Percentiles rank a stretch among this genome's conserved stretches.
phyloP scores from a whole-genome alignment of 345 rosid genomes.

The Litchi chinensis region DNA sequence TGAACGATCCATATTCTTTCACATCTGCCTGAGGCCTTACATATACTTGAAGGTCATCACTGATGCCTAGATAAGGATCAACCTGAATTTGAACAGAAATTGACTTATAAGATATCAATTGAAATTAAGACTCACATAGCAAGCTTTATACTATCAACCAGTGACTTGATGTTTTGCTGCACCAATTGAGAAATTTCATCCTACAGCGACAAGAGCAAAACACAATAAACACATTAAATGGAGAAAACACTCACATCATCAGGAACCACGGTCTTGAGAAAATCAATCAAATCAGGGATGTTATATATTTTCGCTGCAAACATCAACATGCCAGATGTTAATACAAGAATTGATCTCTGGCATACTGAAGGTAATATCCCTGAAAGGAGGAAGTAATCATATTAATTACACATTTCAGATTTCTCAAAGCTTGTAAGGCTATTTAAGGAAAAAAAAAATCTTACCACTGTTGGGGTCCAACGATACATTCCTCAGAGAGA shows the following conservation, averaged over 20 bases:
- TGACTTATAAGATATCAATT: background rate
- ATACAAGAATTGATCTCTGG: constrained; percentile 59
- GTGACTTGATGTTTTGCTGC: background rate
- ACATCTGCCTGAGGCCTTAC: constrained; percentile 61
- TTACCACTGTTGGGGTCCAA: constrained; percentile 67
- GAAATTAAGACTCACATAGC: background rate
- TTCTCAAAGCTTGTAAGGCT: constrained; percentile 4
- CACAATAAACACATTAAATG: background rate
- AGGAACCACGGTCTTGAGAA: constrained; percentile 55
- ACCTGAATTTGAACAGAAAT: constrained; percentile 44
- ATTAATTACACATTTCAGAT: constrained; percentile 16
- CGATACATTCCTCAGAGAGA: constrained; percentile 63
- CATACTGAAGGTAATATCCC: constrained; percentile 61
- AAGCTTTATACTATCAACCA: background rate
- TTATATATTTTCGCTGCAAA: constrained; percentile 75
- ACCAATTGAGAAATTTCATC: background rate
- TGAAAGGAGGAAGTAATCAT: constrained; percentile 30
- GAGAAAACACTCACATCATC: constrained; percentile 57
- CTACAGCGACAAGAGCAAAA: background rate
- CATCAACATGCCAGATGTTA: constrained; percentile 76
- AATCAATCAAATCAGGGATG: constrained; percentile 52
- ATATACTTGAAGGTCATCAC: constrained; percentile 69
- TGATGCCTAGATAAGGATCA: constrained; percentile 77
- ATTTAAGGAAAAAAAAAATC: constrained; percentile 17
- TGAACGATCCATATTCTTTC: constrained; percentile 67